These are phyloP conservation scores for Parietaria judaica DNA, from an alignment of 306 rosid species.

Conservation along the genomic window DNA sequence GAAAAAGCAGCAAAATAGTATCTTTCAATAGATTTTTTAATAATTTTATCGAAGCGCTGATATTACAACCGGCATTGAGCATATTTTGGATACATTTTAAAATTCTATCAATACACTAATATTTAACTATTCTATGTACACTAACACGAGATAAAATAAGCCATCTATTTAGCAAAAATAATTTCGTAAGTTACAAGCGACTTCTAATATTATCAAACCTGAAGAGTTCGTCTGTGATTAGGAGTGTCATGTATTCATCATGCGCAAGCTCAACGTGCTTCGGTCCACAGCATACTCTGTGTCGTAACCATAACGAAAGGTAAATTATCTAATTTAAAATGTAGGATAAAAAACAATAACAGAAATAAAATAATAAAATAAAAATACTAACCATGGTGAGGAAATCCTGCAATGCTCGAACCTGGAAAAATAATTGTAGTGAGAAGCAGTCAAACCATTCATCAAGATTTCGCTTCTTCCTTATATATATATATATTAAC, in stretches of 20 bases:
- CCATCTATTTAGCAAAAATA: neutral
- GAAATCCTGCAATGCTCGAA: conserved; percentile 77
- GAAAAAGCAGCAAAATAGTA: too few species aligned
- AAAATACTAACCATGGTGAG: conserved; percentile 66
- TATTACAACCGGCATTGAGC: too few species aligned
- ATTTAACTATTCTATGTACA: too few species aligned
- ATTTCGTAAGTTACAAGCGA: too few species aligned
- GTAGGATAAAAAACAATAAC: conserved; percentile 14
- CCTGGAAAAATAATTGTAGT: conserved; percentile 47
- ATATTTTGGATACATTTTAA: too few species aligned
- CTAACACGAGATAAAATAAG: neutral
- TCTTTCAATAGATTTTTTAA: too few species aligned
- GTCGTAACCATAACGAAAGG: conserved; percentile 1
- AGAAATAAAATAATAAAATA: conserved; percentile 14
- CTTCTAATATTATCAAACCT: conserved; percentile 32
- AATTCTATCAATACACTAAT: too few species aligned
- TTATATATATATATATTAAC: neutral
- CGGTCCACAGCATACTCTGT: conserved; percentile 88
- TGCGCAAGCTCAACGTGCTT: conserved; percentile 97
- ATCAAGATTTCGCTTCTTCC: neutral
- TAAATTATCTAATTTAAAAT: conserved; percentile 19
- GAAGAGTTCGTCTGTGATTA: conserved; percentile 82
- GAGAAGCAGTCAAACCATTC: neutral
- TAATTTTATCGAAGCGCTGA: too few species aligned
- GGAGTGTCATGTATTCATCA: conserved; percentile 67